Base-by-base conservation (phyloP, 129 eudicot genomes). In the Chrysanthemum seticuspe region DNA sequence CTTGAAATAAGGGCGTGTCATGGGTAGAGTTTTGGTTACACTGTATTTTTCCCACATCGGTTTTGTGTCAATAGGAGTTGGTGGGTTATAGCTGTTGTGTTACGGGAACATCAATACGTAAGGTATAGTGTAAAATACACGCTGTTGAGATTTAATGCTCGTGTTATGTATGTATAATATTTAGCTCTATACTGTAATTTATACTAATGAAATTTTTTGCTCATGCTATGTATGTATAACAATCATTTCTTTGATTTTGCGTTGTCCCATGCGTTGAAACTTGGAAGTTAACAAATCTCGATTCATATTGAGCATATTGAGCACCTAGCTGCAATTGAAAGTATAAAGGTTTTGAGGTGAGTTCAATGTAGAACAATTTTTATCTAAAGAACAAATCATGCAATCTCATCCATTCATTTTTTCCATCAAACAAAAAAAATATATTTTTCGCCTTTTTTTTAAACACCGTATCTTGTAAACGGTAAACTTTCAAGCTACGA, bases 41-140 rank as follows among this genome's bases (percentile, higher is more conserved):
- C 62, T 78, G 78, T 78, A 72, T 78, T 78, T 51, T 78, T 78
- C 78, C 82, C 74, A 65, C 73, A 29, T 71, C 76, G 76, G 61
- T 78, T 64, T 53, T 29, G 51, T 78, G 82, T 72, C 58, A 66
- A 78, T 78, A 78, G 82, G 51, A 59, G 47, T 71, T 78, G 13
- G 77, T 49, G 77, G 62, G 80, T n/a, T 50, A 49, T 74, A 48
- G 79, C 49, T 65, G 76, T 71, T 62, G 80, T 68, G 56, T 49
- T 59, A 60, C 68, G 19, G 64, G 23, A 63, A 60, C 62, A 48
- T 53, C 18, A 13, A 78, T 71, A 78, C 73, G 48, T 56, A 72
- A 78, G 82, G 45, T 78, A 78, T 78, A 78, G 60, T 50, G 77
- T 78, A 71, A 63, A 59, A 71, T 78, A 78, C 44, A 73, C 80